phyloP scores from a whole-genome alignment of 495 filamentous ascomycete genomes.

The Aspergillus saccharolyticus region DNA sequence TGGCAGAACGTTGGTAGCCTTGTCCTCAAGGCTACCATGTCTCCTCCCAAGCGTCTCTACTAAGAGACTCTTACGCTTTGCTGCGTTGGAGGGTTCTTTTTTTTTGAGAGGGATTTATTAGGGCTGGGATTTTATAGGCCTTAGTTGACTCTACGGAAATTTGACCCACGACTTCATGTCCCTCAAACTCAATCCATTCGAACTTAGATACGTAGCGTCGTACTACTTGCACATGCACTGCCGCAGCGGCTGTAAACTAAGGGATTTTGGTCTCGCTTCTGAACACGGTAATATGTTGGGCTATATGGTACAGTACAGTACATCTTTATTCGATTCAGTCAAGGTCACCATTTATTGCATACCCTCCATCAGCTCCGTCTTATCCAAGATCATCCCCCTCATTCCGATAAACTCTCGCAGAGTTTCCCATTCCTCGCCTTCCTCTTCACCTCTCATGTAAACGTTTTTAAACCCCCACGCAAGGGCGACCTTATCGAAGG shows the following conservation, averaged over 20 bases:
- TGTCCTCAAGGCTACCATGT: constrained; percentile 99
- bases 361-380: constrained; percentile 80
- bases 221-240: neutral
- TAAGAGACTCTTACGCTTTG: constrained; percentile 50
- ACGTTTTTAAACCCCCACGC: constrained; percentile 85
- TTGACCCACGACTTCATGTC: constrained; percentile 26
- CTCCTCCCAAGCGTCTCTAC: constrained; percentile 92
- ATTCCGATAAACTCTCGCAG: constrained; percentile 73
- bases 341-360: constrained; percentile 56
- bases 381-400: constrained; percentile 85
- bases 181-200: too few species aligned
- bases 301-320: neutral
- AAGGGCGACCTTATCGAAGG: constrained; percentile 76
- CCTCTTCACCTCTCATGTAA: constrained; percentile 80
- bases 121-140: constrained; percentile 27
- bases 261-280: too few species aligned
- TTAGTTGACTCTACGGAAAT: constrained; percentile 30
- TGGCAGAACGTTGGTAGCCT: constrained; percentile 99
- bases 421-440: constrained; percentile 80
- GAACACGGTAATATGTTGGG: neutral
- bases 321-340: neutral
- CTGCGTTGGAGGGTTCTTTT: constrained; percentile 23
- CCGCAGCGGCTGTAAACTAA: too few species aligned
- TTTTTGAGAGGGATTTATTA: constrained; percentile 20
- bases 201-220: neutral